Percentiles rank a stretch among this genome's conserved stretches.
These are phyloP conservation scores for Malassezia caprae DNA, from an alignment of 1,284 basidiomycete species.

Conservation along the genomic window DNA sequence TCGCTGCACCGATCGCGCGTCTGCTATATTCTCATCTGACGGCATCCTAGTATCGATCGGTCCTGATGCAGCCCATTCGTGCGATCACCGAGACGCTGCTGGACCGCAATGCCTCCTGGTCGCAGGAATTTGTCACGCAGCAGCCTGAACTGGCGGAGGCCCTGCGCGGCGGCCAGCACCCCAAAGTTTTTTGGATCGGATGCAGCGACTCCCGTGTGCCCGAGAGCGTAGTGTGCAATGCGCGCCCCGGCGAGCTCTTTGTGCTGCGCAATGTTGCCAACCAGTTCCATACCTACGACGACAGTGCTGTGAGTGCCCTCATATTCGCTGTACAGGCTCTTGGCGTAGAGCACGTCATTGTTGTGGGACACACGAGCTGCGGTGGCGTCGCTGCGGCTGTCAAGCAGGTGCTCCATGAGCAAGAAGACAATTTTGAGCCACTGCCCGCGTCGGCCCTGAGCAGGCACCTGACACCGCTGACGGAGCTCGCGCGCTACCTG, in stretches of 20 bases:
- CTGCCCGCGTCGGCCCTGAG: constrained; percentile 22
- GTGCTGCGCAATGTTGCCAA: constrained; percentile 49
- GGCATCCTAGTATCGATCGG: background rate
- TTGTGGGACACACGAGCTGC: constrained; percentile 51
- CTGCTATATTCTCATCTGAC: background rate
- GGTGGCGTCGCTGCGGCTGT: constrained; percentile 49
- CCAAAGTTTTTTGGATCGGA: constrained; percentile 66
- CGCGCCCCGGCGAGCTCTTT: constrained; percentile 45
- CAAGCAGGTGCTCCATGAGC: constrained; percentile 16
- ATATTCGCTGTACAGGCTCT: constrained; percentile 68
- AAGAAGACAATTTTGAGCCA: constrained; percentile 13
- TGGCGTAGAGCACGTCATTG: constrained; percentile 70
- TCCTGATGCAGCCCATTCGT: constrained; percentile 2
- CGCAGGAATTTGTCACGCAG: constrained; percentile 16
- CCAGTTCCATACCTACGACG: constrained; percentile 63
- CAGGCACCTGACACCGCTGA: constrained; percentile 39
- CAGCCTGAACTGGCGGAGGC: constrained; percentile 59
- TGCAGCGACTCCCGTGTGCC: constrained; percentile 46
- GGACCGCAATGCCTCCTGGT: constrained; percentile 31
- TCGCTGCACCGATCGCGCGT: background rate
- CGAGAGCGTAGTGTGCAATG: constrained; percentile 51
- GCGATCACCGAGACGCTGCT: constrained; percentile 17
- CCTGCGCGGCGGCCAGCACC: constrained; percentile 60
- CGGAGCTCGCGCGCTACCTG: constrained; percentile 29
- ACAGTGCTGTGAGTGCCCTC: constrained; percentile 66